Evolutionary conservation across 495 filamentous ascomycete genomes (phyloP).

Genomic region (Trichocladium antarcticum): DNA sequence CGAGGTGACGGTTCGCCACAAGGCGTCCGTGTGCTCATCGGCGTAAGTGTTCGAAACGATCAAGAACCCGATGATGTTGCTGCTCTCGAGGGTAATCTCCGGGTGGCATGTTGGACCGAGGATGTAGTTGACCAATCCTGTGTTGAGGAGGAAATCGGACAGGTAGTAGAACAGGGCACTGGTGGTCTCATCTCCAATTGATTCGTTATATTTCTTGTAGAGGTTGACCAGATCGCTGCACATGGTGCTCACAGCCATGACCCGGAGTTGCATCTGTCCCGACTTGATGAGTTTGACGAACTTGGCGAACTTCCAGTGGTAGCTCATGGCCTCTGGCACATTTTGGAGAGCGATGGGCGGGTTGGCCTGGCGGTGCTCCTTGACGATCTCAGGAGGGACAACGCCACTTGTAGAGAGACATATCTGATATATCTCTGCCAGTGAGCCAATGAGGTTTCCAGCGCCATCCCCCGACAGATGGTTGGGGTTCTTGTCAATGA

Average conservation of each 20-base stretch:
- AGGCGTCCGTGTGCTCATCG: constrained; percentile 57
- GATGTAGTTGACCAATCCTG: constrained; percentile 69
- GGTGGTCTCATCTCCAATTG: constrained; percentile 28
- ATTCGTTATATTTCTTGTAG: constrained; percentile 40
- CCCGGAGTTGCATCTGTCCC: constrained; percentile 81
- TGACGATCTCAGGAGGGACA: constrained; percentile 24
- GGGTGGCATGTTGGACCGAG: constrained; percentile 87
- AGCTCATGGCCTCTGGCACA: constrained; percentile 39
- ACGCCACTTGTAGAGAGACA: constrained; percentile 31
- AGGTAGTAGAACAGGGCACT: constrained; percentile 51
- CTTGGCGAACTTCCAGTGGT: constrained; percentile 59
- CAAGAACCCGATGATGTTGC: constrained; percentile 79
- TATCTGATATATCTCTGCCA: constrained; percentile 33
- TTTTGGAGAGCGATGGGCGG: constrained; percentile 21
- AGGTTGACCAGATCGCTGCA: constrained; percentile 56
- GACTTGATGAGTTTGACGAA: constrained; percentile 62
- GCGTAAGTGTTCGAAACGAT: constrained; percentile 70
- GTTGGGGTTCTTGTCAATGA: constrained; percentile 41
- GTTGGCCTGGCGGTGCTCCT: constrained; percentile 22
- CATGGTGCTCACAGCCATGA: constrained; percentile 60
- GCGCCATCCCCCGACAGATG: constrained; percentile 36
- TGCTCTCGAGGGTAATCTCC: constrained; percentile 69
- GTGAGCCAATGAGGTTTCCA: constrained; percentile 22
- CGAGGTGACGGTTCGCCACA: constrained; percentile 75
- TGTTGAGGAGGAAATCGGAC: constrained; percentile 50